phyloP scores from a whole-genome alignment of 148 eudicot species.

The Gaultheria prostrata region DNA sequence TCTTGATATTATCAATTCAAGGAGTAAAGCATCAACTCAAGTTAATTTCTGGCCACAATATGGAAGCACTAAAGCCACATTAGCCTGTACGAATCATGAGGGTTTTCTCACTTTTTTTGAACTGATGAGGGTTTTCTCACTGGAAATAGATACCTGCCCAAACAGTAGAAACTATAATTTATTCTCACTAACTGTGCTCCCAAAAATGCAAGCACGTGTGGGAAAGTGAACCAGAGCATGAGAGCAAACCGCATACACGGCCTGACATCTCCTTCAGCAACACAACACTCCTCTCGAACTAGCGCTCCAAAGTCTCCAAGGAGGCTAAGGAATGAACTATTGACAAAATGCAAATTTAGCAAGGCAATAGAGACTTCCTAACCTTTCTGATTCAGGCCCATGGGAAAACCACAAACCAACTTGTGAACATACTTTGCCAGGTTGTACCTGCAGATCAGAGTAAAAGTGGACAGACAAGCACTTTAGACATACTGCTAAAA shows the following conservation, averaged over 20 bases:
- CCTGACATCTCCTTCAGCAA: not conserved
- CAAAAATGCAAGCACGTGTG: not conserved
- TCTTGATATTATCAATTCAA: constrained; percentile 56
- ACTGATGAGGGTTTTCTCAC: not conserved
- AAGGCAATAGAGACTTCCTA: not conserved
- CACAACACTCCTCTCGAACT: not conserved
- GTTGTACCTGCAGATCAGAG: constrained; percentile 48
- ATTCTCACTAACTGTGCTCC: not conserved
- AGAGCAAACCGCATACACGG: not conserved
- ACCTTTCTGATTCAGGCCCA: constrained; percentile 47
- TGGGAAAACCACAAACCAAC: constrained; percentile 46
- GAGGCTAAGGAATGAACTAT: not conserved
- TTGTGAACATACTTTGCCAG: constrained; percentile 59
- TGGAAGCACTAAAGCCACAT: not conserved
- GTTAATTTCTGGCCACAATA: not conserved
- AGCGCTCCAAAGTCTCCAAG: not conserved
- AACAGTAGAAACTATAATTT: not conserved
- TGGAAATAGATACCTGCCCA: not conserved
- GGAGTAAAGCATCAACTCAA: constrained; percentile 5
- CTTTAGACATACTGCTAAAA: not conserved
- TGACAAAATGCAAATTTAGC: not conserved
- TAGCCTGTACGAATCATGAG: not conserved
- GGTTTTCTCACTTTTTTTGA: too few species aligned
- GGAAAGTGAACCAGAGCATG: not conserved
- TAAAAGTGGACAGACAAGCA: not conserved